phyloP scores from a whole-genome alignment of 306 rosid genomes.

The Castanopsis chinensis region DNA sequence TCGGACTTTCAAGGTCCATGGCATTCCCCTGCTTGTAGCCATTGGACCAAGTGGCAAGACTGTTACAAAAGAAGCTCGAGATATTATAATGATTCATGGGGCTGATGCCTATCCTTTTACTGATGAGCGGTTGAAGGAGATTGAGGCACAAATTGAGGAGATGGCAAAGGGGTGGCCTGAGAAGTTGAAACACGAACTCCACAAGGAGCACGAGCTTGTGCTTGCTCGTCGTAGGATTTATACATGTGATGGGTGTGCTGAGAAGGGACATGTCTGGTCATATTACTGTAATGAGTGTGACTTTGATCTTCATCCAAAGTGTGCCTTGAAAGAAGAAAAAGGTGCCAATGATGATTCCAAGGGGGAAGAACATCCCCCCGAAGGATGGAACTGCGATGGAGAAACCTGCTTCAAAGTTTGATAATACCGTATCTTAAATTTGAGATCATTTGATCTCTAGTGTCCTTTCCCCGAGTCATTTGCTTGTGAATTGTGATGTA shows the following conservation, averaged over 20 bases:
- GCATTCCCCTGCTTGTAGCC: conserved; percentile 65
- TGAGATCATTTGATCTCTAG: background rate
- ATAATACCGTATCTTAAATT: background rate
- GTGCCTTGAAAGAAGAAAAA: conserved; percentile 42
- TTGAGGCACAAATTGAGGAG: conserved; percentile 45
- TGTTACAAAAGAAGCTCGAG: conserved; percentile 50
- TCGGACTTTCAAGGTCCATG: conserved; percentile 52
- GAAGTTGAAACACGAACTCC: conserved; percentile 43
- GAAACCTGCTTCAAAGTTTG: conserved; percentile 50
- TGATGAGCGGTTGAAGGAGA: conserved; percentile 40
- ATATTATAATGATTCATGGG: conserved; percentile 41
- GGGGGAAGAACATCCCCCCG: conserved; percentile 25
- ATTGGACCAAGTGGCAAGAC: conserved; percentile 67
- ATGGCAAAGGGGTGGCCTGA: conserved; percentile 63
- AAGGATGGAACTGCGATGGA: conserved; percentile 62
- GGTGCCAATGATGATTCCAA: conserved; percentile 29
- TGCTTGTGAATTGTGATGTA: background rate
- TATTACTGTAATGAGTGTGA: conserved; percentile 58
- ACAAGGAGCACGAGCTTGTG: conserved; percentile 54
- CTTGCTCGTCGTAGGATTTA: conserved; percentile 28
- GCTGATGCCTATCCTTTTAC: conserved; percentile 79
- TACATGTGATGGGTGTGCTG: conserved; percentile 40
- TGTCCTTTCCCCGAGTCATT: background rate
- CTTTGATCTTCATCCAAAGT: conserved; percentile 65
- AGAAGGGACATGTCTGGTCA: conserved; percentile 47